Percentiles rank a stretch among this genome's conserved stretches.
Conservation (phyloP, 139 green algal species). For the Tetraselmis striata region DNA sequence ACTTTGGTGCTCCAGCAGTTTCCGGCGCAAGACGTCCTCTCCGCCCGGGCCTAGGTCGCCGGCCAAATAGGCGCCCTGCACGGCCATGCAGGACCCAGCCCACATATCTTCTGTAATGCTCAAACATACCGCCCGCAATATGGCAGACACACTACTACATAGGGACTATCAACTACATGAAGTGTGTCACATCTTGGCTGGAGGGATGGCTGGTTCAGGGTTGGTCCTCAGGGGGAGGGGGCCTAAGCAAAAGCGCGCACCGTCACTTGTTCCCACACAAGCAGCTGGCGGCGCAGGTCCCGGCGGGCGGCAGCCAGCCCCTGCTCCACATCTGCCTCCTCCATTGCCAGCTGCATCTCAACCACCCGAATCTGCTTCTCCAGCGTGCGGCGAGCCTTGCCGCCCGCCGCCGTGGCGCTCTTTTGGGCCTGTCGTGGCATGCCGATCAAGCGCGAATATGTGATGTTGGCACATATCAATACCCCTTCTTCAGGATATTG, state of each 20-base stretch:
- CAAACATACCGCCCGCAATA: too few relatives aligned
- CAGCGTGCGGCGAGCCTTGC: neutral
- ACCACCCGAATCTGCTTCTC: neutral
- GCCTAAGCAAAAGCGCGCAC: neutral
- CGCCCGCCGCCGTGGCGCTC: too few relatives aligned
- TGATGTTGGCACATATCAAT: too few relatives aligned
- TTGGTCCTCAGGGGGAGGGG: too few relatives aligned
- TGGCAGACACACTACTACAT: too few relatives aligned
- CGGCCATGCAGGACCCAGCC: too few relatives aligned
- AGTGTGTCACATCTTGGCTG: too few relatives aligned
- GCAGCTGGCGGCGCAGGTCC: neutral
- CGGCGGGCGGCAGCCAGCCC: neutral
- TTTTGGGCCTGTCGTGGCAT: neutral
- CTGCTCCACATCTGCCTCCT: neutral
- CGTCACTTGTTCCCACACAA: neutral
- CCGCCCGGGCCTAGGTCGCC: neutral
- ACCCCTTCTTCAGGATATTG: too few relatives aligned
- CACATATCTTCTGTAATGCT: too few relatives aligned
- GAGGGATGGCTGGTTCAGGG: too few relatives aligned
- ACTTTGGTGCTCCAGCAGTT: neutral
- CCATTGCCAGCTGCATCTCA: neutral
- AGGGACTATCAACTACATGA: too few relatives aligned
- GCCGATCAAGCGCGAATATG: too few relatives aligned
- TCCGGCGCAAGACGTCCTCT: neutral
- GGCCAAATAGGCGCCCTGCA: neutral